phyloP scores from a whole-genome alignment of 129 eudicot genomes.

The Tagetes erecta region DNA sequence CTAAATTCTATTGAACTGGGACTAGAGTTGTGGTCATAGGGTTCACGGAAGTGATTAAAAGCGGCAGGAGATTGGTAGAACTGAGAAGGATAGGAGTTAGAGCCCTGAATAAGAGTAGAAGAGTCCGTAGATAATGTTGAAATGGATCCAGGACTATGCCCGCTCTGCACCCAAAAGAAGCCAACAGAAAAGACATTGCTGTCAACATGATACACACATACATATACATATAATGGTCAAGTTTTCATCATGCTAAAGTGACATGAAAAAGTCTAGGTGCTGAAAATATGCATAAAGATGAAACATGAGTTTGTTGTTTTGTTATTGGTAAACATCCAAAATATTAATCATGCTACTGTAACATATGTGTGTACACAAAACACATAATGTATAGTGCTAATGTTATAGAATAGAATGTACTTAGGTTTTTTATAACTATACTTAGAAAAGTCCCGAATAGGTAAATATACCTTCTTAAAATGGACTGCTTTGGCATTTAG shows the following conservation, averaged over 20 bases:
- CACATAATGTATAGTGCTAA: neutral
- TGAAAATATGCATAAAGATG: neutral
- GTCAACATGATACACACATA: slow-evolving; percentile 2
- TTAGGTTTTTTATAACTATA: neutral
- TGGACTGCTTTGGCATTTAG: neutral
- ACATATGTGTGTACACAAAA: neutral
- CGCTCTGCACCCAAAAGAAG: slow-evolving; percentile 47
- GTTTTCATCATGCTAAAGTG: neutral
- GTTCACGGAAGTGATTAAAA: slow-evolving; percentile 48
- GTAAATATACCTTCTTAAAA: neutral
- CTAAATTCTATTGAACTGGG: slow-evolving; percentile 70
- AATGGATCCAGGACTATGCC: slow-evolving; percentile 44
- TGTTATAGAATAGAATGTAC: slow-evolving; percentile 4
- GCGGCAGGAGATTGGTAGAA: slow-evolving; percentile 43
- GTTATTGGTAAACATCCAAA: slow-evolving; percentile 6
- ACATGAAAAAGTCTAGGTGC: neutral
- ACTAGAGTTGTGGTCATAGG: slow-evolving; percentile 53
- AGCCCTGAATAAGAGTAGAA: slow-evolving; percentile 59
- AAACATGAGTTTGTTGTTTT: neutral
- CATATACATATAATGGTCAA: neutral
- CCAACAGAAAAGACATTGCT: neutral
- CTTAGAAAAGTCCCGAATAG: neutral
- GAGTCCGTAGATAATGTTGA: slow-evolving; percentile 49
- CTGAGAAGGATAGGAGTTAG: slow-evolving; percentile 47
- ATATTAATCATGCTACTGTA: neutral